Base-by-base conservation (phyloP, 2,329 filamentous ascomycete genomes). In the Ophiosphaerella narmari region DNA sequence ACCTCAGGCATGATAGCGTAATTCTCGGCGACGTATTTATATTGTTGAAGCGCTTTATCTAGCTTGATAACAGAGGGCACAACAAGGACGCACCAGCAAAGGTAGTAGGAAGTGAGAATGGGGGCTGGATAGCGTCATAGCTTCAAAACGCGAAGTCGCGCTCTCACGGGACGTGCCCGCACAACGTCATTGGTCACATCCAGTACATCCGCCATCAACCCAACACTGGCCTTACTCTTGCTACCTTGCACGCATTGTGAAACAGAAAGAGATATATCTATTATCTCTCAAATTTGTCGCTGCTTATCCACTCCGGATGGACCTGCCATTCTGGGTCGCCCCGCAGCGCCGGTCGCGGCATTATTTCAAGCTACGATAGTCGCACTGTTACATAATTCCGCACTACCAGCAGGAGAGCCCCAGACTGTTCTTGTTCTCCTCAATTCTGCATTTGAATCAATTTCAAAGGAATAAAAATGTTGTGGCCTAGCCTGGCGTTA, bases 1-100 rank as follows among this genome's bases (percentile, higher is more conserved):
- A 72, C 72, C 68, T 74, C 72, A 56, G 72, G 72, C 71, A 74
- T 74, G 26, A 39, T 57, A 38, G 11, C 65, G 38, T 32, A 9
- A 4, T 35, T 24, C 11, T 24, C 16, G 12, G 23, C 26, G 9
- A 21, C 4, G 24, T 43, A 14, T 18, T 7, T 31, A 26, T 26
- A 32, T 40, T 7, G 2, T 14, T 33, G 39, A 29, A 11, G 26
- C 26, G 5, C 7, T 11, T 29, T 29, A 11, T 8, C 7, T 29
- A 29, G 5, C 26, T 29, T 29, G 7, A 29, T 8, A 11, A 29
- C 26, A 7, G 6, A 29, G 26, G 26, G 11, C 6, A 29, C 11
- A 29, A 29, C 11, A 8, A 11, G 7, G 11, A 29, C 26, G 26
- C 26, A 7, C 11, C 11, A 11, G 11, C 11, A 8, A 11, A 29